Conservation (phyloP, 108 stramenopile species). For the Skeletonema tropicum region DNA sequence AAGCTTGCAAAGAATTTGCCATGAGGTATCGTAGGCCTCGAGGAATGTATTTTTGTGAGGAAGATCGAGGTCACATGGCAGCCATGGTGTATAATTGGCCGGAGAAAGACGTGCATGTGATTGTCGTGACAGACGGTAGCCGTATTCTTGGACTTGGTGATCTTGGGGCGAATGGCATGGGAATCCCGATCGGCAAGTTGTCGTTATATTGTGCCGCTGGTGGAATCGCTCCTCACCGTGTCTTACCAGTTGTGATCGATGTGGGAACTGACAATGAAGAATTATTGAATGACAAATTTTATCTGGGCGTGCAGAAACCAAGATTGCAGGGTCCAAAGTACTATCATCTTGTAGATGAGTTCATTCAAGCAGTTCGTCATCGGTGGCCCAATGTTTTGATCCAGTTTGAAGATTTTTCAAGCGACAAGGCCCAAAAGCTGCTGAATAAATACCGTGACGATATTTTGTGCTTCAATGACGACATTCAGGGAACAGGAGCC, state of each 20-base stretch:
- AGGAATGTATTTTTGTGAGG: constrained; percentile 95
- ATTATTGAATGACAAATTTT: constrained; percentile 88
- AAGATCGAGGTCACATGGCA: constrained; percentile 93
- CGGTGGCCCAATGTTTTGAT: constrained; percentile 93
- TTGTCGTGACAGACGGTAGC: constrained; percentile 97
- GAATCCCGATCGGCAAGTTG: constrained; percentile 94
- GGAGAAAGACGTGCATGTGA: constrained; percentile 91
- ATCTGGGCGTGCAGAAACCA: constrained; percentile 88
- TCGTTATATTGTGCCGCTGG: constrained; percentile 97
- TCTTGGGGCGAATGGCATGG: constrained; percentile 97
- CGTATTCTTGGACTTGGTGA: constrained; percentile 97
- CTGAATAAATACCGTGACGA: constrained; percentile 91
- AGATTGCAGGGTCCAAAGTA: constrained; percentile 81
- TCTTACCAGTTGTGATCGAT: constrained; percentile 95
- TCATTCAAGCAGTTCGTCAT: constrained; percentile 92
- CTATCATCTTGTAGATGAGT: constrained; percentile 95
- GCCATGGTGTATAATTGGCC: constrained; percentile 96
- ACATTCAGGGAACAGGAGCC: constrained; percentile 98
- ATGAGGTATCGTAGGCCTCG: constrained; percentile 81
- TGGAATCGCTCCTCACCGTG: constrained; percentile 95
- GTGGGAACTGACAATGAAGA: constrained; percentile 98
- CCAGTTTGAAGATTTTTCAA: constrained; percentile 98
- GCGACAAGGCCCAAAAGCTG: constrained; percentile 83
- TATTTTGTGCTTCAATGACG: constrained; percentile 97
- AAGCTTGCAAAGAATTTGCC: constrained; percentile 92